phyloP scores from a whole-genome alignment of 306 rosid genomes.

The Cicer cuneatum region DNA sequence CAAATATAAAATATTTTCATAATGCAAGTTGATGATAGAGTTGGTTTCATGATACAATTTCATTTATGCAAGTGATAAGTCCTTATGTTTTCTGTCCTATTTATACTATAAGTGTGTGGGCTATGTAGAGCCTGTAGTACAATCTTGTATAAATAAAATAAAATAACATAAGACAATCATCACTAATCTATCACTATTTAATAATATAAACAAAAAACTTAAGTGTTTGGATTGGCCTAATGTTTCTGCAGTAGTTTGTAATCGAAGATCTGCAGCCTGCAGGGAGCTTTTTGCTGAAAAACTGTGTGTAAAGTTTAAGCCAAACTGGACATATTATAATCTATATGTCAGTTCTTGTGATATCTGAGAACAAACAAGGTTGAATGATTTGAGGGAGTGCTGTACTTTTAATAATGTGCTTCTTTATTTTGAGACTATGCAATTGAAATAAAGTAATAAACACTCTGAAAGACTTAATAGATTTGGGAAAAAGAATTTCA shows the following conservation, averaged over 20 bases:
- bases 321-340: not conserved
- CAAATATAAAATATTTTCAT: constrained; percentile 33
- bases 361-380: not conserved
- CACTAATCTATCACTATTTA: not conserved
- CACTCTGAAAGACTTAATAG: not conserved
- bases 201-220: constrained; percentile 6
- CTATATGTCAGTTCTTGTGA: not conserved
- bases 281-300: no score
- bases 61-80: constrained; percentile 8
- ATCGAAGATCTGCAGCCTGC: no score
- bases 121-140: constrained; percentile 19
- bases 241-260: not conserved
- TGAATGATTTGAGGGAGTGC: not conserved
- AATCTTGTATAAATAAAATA: not conserved
- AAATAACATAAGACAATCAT: not conserved
- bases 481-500: not conserved
- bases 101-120: constrained; percentile 19
- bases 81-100: not conserved
- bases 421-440: not conserved
- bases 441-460: not conserved
- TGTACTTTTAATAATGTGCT: not conserved
- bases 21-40: not conserved
- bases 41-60: constrained; percentile 40
- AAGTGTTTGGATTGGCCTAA: not conserved
- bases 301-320: no score